Evolutionary conservation across 192 early-diverging fungal species (phyloP).

Genomic region (Spizellomyces punctatus): DNA sequence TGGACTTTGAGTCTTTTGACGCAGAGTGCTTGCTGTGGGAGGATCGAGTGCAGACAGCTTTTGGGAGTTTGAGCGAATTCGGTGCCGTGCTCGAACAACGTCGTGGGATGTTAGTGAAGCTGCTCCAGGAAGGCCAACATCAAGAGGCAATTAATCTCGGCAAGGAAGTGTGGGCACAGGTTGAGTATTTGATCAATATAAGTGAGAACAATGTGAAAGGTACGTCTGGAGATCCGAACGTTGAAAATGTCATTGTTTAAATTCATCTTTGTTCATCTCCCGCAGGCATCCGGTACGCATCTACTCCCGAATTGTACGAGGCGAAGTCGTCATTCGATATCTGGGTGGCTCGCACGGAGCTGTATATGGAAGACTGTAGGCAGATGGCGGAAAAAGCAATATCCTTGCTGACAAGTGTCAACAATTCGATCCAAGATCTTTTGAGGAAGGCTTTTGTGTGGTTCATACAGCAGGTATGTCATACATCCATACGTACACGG

Average conservation of each 20-base stretch:
- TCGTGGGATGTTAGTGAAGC: neutral
- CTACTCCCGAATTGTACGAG: neutral
- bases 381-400: neutral
- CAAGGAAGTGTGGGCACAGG: slow-evolving; percentile 4
- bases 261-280: neutral
- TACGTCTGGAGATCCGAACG: neutral
- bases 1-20: neutral
- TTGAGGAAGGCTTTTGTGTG: neutral
- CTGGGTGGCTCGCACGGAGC: neutral
- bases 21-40: slow-evolving; percentile 15
- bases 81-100: neutral
- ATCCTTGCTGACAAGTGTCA: neutral
- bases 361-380: neutral
- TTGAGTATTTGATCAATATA: slow-evolving; percentile 3
- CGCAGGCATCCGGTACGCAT: neutral
- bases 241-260: neutral
- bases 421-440: neutral
- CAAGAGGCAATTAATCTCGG: neutral
- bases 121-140: neutral
- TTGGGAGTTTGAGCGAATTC: slow-evolving; percentile 10
- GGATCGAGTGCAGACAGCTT: slow-evolving; percentile 5
- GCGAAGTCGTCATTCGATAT: neutral
- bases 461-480: slow-evolving; percentile 7
- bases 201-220: neutral
- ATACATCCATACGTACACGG: neutral